Base-by-base conservation (phyloP, 2,329 filamentous ascomycete genomes). In the Dendrostoma leiphaemia region DNA sequence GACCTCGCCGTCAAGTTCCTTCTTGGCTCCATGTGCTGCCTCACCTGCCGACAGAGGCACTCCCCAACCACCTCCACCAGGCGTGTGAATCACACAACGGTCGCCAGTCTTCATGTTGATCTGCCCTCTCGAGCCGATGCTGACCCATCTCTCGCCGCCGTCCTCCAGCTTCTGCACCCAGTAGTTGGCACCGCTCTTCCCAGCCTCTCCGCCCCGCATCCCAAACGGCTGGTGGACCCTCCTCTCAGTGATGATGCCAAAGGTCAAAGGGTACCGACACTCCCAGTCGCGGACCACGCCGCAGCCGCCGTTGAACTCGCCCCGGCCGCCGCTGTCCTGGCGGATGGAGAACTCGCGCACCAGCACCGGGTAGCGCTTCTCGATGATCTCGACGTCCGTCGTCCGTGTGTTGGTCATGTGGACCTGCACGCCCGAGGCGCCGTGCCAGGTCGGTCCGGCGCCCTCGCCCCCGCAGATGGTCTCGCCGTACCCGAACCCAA, bases 281-380 rank as follows among this genome's bases (percentile, higher is more conserved):
- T 55, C 48, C 41, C 62, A 60, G 48, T 63, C 61, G 17, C 62
- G 50, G n/a, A 62, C 48, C 4, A 56, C 48, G 19, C 62, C 62
- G 40, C 61, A 53, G 3, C 62, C 62, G 29, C 62, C 61, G 7
- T 43, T 43, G 34, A 57, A 54, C 21, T 50, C 24, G 3, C 62
- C 62, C 17, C 48, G 35, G 8, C 62, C 62, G 24, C 62, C 62
- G 23, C 48, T 59, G 15, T 48, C 62, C 28, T 48, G 47, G 28
- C 62, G 55, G n/a, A 63, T 51, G 3, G 53, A 53, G 48, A 62
- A 64, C 32, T 61, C 53, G 6, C 58, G 53, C 6, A 64, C 40
- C 10, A 64, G 50, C n/a, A 62, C 57, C n/a, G 63, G 62, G 26
- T 63, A 64, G 21, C 60, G 29, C 41, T 59, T 59, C 50, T 64